These are phyloP conservation scores for Moesziomyces globuligerus DNA, from an alignment of 1,284 basidiomycete species.

Conservation along the genomic window DNA sequence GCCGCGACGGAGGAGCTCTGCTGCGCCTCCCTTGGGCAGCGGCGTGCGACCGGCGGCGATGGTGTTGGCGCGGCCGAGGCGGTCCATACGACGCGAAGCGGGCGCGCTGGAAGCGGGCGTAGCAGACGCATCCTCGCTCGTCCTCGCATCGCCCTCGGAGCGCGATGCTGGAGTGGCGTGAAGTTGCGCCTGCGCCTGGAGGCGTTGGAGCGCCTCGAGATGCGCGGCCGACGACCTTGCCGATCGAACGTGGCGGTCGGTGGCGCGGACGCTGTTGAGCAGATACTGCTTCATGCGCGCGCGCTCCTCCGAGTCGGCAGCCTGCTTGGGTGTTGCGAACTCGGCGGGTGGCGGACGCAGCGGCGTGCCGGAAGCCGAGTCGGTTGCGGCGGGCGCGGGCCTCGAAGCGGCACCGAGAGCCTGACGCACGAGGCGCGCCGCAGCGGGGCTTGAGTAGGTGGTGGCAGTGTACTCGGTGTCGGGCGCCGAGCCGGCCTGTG, in stretches of 20 bases:
- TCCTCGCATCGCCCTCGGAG: conserved; percentile 25
- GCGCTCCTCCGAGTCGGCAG: conserved; percentile 22
- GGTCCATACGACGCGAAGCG: conserved; percentile 39
- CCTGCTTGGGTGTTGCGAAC: conserved; percentile 32
- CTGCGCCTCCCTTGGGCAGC: conserved; percentile 40
- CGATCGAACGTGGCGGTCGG: conserved; percentile 17
- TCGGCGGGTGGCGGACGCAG: conserved; percentile 22
- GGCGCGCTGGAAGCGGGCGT: conserved; percentile 20
- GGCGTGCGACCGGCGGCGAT: conserved; percentile 45
- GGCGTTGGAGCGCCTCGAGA: conserved; percentile 32
- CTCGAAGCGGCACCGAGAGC: conserved; percentile 6
- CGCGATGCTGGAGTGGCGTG: conserved; percentile 25
- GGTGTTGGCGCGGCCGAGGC: conserved; percentile 47
- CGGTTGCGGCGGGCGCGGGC: background rate
- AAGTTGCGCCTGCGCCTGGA: conserved; percentile 42
- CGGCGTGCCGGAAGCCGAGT: conserved; percentile 24
- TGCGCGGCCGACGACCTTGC: conserved; percentile 37
- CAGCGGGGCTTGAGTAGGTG: conserved; percentile 47
- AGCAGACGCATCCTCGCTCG: conserved; percentile 13
- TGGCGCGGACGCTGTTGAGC: conserved; percentile 51
- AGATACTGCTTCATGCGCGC: conserved; percentile 49
- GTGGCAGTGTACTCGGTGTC: conserved; percentile 38
- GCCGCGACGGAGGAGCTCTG: conserved; percentile 40
- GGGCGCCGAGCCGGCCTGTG: conserved; percentile 7
- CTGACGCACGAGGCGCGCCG: conserved; percentile 41